Percentiles rank a stretch among this genome's conserved stretches.
phyloP scores from a whole-genome alignment of 78 protist genomes.

The Protostelium mycophagum region DNA sequence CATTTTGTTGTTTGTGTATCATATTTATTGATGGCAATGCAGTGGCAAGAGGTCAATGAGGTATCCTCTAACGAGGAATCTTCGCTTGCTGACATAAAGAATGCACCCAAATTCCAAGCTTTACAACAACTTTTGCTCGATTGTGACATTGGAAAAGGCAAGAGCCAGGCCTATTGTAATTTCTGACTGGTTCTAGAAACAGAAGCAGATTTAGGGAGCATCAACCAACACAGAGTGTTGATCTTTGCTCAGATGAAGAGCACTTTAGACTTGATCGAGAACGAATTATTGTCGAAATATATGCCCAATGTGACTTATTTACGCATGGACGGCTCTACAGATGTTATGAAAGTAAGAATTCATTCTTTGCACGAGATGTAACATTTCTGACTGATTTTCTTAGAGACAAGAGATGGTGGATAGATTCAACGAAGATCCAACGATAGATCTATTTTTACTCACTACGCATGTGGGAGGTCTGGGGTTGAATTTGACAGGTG shows the following conservation, averaged over 20 bases:
- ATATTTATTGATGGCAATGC: not conserved
- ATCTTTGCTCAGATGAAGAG: constrained; percentile 82
- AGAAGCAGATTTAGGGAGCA: not conserved
- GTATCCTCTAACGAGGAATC: not conserved
- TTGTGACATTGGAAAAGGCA: constrained; percentile 71
- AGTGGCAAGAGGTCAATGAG: constrained; percentile 12
- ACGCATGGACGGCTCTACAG: constrained; percentile 83
- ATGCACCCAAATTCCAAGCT: constrained; percentile 81
- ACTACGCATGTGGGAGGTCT: constrained; percentile 97
- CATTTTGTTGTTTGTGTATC: too few species aligned
- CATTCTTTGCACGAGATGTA: not conserved
- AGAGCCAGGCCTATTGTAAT: not conserved
- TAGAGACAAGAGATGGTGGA: constrained; percentile 67
- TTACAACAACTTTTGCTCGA: constrained; percentile 66
- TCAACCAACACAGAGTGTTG: constrained; percentile 75
- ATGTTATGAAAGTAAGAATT: constrained; percentile 18
- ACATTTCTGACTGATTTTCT: not conserved
- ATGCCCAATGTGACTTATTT: constrained; percentile 76
- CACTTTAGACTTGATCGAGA: constrained; percentile 81
- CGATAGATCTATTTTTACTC: constrained; percentile 86
- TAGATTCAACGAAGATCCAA: constrained; percentile 86
- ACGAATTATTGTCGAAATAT: constrained; percentile 53
- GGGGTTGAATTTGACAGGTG: constrained; percentile 96
- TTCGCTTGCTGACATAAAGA: constrained; percentile 28
- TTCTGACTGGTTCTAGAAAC: too few species aligned